phyloP scores from a whole-genome alignment of 208 protist species.

The Naegleria gruberi region DNA sequence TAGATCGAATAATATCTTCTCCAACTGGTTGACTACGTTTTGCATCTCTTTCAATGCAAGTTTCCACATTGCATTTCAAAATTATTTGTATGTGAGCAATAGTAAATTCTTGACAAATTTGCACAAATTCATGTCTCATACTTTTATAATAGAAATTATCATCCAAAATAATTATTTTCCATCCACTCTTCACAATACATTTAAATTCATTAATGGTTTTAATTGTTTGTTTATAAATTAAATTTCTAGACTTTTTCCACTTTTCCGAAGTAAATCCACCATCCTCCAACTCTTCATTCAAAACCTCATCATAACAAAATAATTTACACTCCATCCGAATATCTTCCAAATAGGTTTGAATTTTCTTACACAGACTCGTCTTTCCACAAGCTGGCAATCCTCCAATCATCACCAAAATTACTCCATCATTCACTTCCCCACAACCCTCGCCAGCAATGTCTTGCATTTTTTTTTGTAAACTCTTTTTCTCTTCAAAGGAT shows the following conservation, averaged over 20 bases:
- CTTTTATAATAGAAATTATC: background rate
- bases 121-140: background rate
- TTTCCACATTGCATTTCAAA: background rate
- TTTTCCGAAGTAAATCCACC: background rate
- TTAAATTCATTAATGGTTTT: background rate
- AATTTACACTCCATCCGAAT: background rate
- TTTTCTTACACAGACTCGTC: background rate
- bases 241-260: background rate
- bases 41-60: background rate
- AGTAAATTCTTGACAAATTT: background rate
- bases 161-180: background rate
- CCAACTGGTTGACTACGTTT: background rate
- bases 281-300: background rate
- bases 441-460: no score
- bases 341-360: background rate
- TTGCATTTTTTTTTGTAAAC: no score
- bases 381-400: background rate
- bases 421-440: no score
- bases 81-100: background rate
- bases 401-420: background rate
- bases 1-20: background rate
- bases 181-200: background rate
- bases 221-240: background rate
- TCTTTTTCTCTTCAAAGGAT: no score
- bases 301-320: background rate